Evolutionary conservation across 768 basidiomycete species (phyloP), one percentile per base, ranked within the genome.

Genomic region (Russula emetica): DNA sequence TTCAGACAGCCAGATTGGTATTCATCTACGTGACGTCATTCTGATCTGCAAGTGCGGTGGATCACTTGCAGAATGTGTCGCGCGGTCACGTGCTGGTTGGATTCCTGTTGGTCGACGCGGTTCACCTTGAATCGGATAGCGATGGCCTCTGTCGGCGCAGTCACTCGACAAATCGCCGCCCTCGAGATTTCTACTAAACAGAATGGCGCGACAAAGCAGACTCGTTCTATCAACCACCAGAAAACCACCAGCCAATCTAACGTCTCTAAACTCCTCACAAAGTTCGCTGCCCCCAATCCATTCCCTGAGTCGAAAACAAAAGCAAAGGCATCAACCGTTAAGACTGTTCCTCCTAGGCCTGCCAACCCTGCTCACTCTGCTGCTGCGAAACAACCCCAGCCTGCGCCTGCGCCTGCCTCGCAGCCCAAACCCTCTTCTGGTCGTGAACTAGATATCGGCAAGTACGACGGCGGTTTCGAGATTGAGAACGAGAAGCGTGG

Each of bases 381-480:
- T 76, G 52, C 64, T 9, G 67, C 63, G 20, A 68, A 59, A 28
- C 63, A 64, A 51, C 67, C 59, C 20, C 7, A 36, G 13, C 8
- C 63, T 3, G 53, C 67, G 28, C 69, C 66, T 55, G 20, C 60
- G 36, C 51, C 40, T 3, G 36, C 66, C 26, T 59, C 63, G 14
- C 61, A 28, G 69, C 66, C 36, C 74, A 71, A 60, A 65, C 42
- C 24, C 60, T 14, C 55, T 56, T 61, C 24, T 62, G 56, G 28
- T 24, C 71, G 30, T 68, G 74, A 68, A 44, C 58, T 92, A 45
- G 92, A 93, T 70, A 92, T 97, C 38, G 95, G 96, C 32, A 82
- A 78, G 52, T 99, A 99, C 73, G 96, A 99, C 67, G 95, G 94
- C n/a, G 94, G 95, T 2, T 82, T 98, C n/a, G 95, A 97, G 76